phyloP scores from a whole-genome alignment of 176 grass and related monocot species.

The Oropetium thomaeum region DNA sequence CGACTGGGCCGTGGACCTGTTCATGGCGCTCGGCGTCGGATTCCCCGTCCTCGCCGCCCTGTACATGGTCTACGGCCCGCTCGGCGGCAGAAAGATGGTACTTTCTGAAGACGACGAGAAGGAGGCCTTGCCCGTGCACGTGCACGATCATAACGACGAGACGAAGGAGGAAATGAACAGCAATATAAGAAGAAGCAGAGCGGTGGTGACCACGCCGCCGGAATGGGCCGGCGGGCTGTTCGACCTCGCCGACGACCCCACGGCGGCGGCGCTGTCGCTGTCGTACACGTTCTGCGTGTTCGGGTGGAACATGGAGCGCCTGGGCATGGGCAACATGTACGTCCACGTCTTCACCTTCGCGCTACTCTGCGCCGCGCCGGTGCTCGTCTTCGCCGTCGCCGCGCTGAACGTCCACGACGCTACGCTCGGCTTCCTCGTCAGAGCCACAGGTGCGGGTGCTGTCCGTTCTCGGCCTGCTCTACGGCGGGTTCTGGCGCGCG shows the following conservation, averaged over 20 bases:
- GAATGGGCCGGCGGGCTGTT: no score
- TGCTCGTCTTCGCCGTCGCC: conserved; percentile 54
- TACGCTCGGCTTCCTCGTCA: conserved; percentile 27
- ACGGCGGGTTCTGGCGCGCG: conserved; percentile 57
- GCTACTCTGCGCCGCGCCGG: conserved; percentile 57
- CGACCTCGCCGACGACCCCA: no score
- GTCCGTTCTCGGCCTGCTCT: conserved; percentile 41
- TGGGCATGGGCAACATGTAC: no score
- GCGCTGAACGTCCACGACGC: conserved; percentile 47
- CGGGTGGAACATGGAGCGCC: no score
- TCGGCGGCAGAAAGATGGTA: conserved; percentile 54
- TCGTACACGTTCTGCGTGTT: no score
- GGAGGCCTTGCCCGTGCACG: no score
- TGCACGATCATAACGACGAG: no score
- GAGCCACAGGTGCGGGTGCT: conserved; percentile 42
- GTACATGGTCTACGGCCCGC: conserved; percentile 56
- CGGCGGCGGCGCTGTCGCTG: no score
- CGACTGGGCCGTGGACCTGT: conserved; percentile 54
- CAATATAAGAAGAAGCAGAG: no score
- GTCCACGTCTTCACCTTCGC: conserved; percentile 70
- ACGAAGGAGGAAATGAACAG: no score
- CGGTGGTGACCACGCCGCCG: no score
- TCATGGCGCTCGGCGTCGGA: conserved; percentile 47
- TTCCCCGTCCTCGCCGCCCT: conserved; percentile 37
- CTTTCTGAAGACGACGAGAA: no score